A percentile compares a stretch with the other conserved stretches of the same genome.
Evolutionary conservation across 75 land plant genomes (phyloP).

Genomic region (Pinus tabuliformis): DNA sequence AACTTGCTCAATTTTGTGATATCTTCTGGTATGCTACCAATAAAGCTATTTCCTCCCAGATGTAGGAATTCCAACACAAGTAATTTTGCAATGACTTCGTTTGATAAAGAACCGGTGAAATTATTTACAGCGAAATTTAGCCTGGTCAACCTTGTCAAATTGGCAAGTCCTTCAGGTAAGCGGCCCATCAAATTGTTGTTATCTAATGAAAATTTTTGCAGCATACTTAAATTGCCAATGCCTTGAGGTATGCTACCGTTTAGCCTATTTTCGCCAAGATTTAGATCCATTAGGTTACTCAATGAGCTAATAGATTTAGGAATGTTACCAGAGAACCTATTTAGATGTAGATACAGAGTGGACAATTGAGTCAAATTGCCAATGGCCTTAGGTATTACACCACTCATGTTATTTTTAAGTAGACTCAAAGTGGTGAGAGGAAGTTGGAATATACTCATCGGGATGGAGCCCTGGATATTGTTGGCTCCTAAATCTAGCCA

Average conservation of each 20-base stretch:
- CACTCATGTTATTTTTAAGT: background rate
- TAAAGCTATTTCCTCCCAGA: no score
- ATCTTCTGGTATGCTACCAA: constrained; percentile 47
- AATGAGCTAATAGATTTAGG: no score
- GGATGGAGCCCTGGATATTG: background rate
- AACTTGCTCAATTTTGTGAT: constrained; percentile 34
- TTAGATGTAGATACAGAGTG: background rate
- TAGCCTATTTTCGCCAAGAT: background rate
- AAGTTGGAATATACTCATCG: background rate
- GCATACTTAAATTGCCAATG: background rate
- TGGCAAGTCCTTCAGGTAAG: no score
- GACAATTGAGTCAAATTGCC: background rate
- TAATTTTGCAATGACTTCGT: no score
- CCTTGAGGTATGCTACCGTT: background rate
- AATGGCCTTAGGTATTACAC: background rate
- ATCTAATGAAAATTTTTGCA: background rate
- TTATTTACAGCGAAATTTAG: constrained; percentile 48
- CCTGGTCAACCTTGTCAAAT: constrained; percentile 6
- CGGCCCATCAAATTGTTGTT: no score
- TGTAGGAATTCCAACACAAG: no score
- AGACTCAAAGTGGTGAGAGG: background rate
- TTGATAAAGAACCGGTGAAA: constrained; percentile 18
- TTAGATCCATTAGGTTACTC: no score
- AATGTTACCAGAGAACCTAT: background rate
- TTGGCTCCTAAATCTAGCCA: background rate